Percentiles rank a stretch among this genome's conserved stretches.
Conservation (phyloP, 2,329 filamentous ascomycete genomes). For the Claviceps capensis region DNA sequence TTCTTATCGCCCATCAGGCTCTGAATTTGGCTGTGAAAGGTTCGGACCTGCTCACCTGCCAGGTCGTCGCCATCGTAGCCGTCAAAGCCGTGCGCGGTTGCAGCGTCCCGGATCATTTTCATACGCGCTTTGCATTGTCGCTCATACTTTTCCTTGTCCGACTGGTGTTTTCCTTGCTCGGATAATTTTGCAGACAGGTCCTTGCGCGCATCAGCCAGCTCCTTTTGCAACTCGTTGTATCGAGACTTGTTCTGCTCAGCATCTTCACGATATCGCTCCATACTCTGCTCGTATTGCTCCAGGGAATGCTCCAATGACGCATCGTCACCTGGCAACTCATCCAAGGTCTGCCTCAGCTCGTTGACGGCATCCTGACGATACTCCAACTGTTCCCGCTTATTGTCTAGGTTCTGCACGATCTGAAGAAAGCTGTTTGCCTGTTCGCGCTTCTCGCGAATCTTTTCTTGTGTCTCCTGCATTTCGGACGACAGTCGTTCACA, state of each 20-base stretch:
- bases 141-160: conserved; percentile 78
- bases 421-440: conserved; percentile 61
- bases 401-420: conserved; percentile 61
- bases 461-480: conserved; percentile 44
- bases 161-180: conserved; percentile 66
- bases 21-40: conserved; percentile 66
- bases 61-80: conserved; percentile 72
- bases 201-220: conserved; percentile 29
- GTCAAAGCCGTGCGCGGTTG: conserved; percentile 62
- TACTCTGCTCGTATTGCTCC: conserved; percentile 63
- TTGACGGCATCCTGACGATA: conserved; percentile 57
- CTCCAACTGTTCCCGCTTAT: conserved; percentile 60
- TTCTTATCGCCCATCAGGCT: conserved; percentile 69
- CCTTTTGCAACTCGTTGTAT: conserved; percentile 50
- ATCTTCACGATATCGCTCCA: conserved; percentile 50
- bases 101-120: conserved; percentile 64
- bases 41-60: conserved; percentile 55
- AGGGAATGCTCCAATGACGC: conserved; percentile 58
- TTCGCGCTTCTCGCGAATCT: conserved; percentile 53
- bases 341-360: conserved; percentile 57
- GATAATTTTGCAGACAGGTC: conserved; percentile 38
- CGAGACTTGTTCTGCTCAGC: conserved; percentile 47
- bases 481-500: conserved; percentile 44
- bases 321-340: conserved; percentile 68
- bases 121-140: conserved; percentile 60